A percentile compares a stretch with the other conserved stretches of the same genome.
Evolutionary conservation across 2,329 filamentous ascomycete species (phyloP).

Genomic region (Alternaria hordeiaustralica): DNA sequence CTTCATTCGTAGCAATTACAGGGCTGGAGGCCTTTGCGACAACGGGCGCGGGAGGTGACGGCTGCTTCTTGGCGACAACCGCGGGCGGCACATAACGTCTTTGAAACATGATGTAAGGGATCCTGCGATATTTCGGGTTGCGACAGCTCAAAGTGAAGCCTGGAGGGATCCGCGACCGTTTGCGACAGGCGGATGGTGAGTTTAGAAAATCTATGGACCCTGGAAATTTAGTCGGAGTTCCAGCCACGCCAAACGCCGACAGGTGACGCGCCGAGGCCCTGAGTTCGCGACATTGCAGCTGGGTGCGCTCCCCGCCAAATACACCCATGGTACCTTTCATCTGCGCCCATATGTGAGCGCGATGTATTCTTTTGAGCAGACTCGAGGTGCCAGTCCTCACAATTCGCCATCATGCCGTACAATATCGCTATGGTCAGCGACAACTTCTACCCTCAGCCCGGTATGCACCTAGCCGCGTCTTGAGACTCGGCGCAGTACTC

Average conservation of each 20-base stretch:
- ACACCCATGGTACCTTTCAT: neutral
- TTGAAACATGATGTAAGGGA: conserved; percentile 37
- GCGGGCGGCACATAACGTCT: conserved; percentile 53
- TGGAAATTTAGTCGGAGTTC: conserved; percentile 38
- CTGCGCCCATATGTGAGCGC: conserved; percentile 16
- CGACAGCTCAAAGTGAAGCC: neutral
- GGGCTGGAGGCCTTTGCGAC: conserved; percentile 2
- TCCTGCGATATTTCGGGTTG: neutral
- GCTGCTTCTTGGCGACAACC: conserved; percentile 9
- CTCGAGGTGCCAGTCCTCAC: conserved; percentile 30
- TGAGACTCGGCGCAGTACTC: conserved; percentile 12
- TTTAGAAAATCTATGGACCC: conserved; percentile 23
- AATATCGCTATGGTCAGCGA: conserved; percentile 94
- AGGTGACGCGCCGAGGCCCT: conserved; percentile 25
- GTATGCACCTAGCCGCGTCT: conserved; percentile 39
- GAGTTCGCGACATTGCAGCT: neutral
- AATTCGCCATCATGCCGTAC: conserved; percentile 63
- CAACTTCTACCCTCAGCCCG: conserved; percentile 98
- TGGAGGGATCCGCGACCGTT: neutral
- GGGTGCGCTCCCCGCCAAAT: neutral
- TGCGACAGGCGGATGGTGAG: conserved; percentile 5
- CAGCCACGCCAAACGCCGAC: conserved; percentile 28
- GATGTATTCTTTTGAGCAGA: conserved; percentile 25
- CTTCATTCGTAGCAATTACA: neutral
- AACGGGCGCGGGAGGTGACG: neutral